Conservation (phyloP, 805 yeast species). For the Candida pini region DNA sequence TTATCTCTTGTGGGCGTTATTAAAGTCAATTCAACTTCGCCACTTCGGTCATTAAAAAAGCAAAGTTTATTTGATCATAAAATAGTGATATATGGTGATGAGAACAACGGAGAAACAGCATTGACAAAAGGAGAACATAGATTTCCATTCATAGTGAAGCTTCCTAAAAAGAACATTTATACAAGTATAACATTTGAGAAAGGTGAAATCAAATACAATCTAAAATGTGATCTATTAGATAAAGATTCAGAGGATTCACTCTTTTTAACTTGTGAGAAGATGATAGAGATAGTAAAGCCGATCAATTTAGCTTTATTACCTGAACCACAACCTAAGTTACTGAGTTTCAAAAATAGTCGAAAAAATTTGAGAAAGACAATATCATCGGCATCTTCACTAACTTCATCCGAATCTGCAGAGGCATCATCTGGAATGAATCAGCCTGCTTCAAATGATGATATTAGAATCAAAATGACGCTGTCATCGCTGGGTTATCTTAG, state of each 20-base stretch:
- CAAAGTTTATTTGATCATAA: constrained; percentile 53
- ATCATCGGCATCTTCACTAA: constrained; percentile 37
- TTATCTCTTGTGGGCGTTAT: constrained; percentile 53
- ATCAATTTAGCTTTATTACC: constrained; percentile 66
- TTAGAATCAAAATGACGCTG: constrained; percentile 36
- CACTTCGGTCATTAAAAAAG: constrained; percentile 44
- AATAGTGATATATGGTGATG: constrained; percentile 50
- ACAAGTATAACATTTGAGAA: constrained; percentile 78
- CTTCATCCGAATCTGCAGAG: constrained; percentile 21
- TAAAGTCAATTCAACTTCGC: constrained; percentile 47
- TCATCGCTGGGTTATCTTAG: constrained; percentile 67
- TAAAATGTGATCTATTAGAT: constrained; percentile 32
- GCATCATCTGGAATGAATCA: neutral
- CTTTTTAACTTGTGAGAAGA: constrained; percentile 46
- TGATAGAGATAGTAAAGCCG: constrained; percentile 61
- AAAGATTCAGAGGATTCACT: constrained; percentile 20
- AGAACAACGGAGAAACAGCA: constrained; percentile 17
- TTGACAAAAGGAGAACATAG: constrained; percentile 79
- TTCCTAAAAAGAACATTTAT: constrained; percentile 69
- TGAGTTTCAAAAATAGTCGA: constrained; percentile 50
- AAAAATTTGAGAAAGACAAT: constrained; percentile 30
- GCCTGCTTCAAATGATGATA: constrained; percentile 10
- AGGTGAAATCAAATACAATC: constrained; percentile 69
- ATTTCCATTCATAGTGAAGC: constrained; percentile 76
- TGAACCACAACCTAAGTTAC: constrained; percentile 58